A percentile compares a stretch with the other conserved stretches of the same genome.
phyloP scores from a whole-genome alignment of 495 filamentous ascomycete species.

The Aspergillus nanangensis region DNA sequence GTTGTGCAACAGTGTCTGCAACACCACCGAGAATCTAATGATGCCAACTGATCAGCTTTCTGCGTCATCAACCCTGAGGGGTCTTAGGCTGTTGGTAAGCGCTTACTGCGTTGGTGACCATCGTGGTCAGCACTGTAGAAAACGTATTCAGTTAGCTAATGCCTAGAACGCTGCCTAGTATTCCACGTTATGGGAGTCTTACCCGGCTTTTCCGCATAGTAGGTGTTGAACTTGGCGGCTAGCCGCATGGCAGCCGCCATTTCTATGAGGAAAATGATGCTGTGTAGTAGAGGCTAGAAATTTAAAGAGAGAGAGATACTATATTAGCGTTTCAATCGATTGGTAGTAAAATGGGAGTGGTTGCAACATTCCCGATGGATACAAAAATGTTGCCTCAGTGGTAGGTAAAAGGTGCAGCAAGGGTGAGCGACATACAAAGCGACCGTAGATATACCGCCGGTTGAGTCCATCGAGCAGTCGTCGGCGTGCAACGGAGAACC shows the following conservation, averaged over 20 bases:
- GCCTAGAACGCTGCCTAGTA: background rate
- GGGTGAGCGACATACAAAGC: constrained; percentile 56
- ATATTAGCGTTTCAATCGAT: too few relatives aligned
- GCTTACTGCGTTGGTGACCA: constrained; percentile 92
- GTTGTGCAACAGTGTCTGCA: constrained; percentile 93
- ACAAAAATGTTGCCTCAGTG: too few relatives aligned
- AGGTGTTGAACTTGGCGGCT: constrained; percentile 82
- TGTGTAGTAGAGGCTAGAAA: constrained; percentile 80
- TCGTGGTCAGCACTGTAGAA: constrained; percentile 81
- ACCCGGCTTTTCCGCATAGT: constrained; percentile 86
- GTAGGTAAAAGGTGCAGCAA: constrained; percentile 2
- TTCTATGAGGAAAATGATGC: constrained; percentile 80
- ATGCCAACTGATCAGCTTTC: constrained; percentile 8
- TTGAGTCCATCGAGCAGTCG: constrained; percentile 66
- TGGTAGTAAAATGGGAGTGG: background rate
- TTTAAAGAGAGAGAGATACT: too few relatives aligned
- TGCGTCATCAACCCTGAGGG: background rate
- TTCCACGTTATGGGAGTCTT: constrained; percentile 16
- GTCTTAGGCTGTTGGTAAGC: background rate
- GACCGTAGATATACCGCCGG: constrained; percentile 73
- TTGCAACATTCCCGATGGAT: background rate
- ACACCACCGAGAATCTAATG: constrained; percentile 76
- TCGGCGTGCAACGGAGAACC: constrained; percentile 48
- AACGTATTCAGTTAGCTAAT: constrained; percentile 20
- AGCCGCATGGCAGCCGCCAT: constrained; percentile 79